Base-by-base conservation (phyloP, 306 rosid species). In the Lathyrus oleraceus region DNA sequence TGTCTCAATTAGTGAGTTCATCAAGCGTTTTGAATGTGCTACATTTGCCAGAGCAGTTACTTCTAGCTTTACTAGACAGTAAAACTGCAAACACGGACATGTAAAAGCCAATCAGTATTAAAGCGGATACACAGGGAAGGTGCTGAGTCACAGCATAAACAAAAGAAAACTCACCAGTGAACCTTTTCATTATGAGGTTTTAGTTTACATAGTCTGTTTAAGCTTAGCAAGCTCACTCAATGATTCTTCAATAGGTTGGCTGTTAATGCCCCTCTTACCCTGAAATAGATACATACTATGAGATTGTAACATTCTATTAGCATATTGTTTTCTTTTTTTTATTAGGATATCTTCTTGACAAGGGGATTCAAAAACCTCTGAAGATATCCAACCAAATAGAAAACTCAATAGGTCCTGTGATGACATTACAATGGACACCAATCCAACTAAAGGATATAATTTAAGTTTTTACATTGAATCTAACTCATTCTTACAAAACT, bases 211-310 rank as follows among this genome's bases (percentile, higher is more conserved):
- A 1, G 76, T 21, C 69, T 39, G 65, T 72, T 79, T 93, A 49
- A 85, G 68, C 82, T 79, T 85, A 1, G 81, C 74, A 61, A 93
- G 92, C 77, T 88, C 90, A 8, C 63, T 77, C 69, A 88, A 35
- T 23, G 82, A 82, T 30, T 77, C 82, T 52, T 83, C 82, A 53
- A 93, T 79, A 44, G 88, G 73, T 49, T 77, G 75, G 15, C 43
- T 64, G 52, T 78, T 80, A 63, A 40, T 15, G 65, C 70, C 83
- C 71, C 79, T 87, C 83, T 72, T 87, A 20, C 66, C 74, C 97
- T 93, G 85, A 60, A 81, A 68, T 51, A 77, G 44, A 67, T 58
- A 25, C 9, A 69, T 43, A 74, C 9, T 4, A n/a, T 72, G 69
- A 32, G 48, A 45, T 43, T 39, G 49, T 64, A 74, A 23, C 62